Base-by-base conservation (phyloP, 2,329 filamentous ascomycete genomes). In the Arthrobotrys megalospora region DNA sequence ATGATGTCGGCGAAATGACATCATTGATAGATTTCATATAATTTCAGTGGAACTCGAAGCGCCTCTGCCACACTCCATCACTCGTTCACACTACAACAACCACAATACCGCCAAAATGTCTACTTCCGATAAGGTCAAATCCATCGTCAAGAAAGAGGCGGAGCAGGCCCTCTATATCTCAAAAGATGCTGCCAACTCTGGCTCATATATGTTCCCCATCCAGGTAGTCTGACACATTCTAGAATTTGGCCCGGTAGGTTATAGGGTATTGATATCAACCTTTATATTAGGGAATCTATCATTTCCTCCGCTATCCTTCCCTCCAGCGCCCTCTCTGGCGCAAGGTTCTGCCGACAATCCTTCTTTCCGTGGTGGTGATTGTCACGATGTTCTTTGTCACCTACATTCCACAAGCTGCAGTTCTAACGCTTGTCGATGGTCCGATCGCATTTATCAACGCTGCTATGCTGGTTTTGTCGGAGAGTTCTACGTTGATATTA, bases 141-240 rank as follows among this genome's bases (percentile, higher is more conserved):
- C 88, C 65, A 87, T 88, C 24, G 88, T 88, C 16, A 83, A 89
- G 80, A 90, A 94, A 80, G 94, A 97, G 83, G 90, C 91, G 71
- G 87, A 89, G 78, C 90, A 90, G 80, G 88, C 92, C 69, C 89
- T 87, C 80, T 84, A 85, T 14, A 86, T 94, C 43, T 87, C 93
- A 48, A 85, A 87, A 47, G 90, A 93, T 82, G 92, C 93, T 36
- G 89, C 90, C 64, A 89, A 87, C 81, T 97, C 93, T 80, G 89
- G 90, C 62, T 90, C 94, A 24, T 97, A 96, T 83, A 85, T 96
- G 80, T 97, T 97, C 85, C 95, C 95, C 28, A 87, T 97, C 85
- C 94, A 55, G 64, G 71, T 76, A 89, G 84, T 16, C 41, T 2
- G 6, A 16, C 41, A 45, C n/a, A n/a, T 16, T 45, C n/a, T 14